phyloP scores from a whole-genome alignment of 2,329 filamentous ascomycete species.

The Hortaea sp. region DNA sequence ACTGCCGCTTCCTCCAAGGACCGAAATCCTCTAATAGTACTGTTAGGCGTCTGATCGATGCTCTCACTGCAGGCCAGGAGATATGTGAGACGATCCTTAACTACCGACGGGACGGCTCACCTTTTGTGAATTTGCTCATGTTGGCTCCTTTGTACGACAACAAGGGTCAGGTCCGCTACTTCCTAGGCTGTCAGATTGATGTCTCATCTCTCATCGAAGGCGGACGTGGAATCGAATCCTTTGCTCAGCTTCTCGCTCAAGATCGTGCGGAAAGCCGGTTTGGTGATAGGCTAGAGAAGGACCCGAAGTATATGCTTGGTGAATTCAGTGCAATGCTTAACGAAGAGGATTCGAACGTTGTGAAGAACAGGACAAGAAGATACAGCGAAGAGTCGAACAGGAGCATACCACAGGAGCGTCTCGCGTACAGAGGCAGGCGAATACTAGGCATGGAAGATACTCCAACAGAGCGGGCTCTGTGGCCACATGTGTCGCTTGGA shows the following conservation, averaged over 20 bases:
- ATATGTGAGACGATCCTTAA: constrained; percentile 35
- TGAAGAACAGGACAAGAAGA: constrained; percentile 16
- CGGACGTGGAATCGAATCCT: constrained; percentile 27
- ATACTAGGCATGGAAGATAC: constrained; percentile 24
- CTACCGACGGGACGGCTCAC: constrained; percentile 31
- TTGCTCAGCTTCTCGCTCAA: constrained; percentile 24
- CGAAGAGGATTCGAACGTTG: constrained; percentile 22
- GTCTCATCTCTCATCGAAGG: constrained; percentile 28
- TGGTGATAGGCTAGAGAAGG: constrained; percentile 10
- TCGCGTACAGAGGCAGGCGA: constrained; percentile 8
- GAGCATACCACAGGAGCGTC: not conserved
- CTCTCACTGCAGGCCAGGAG: constrained; percentile 30
- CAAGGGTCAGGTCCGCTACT: constrained; percentile 31
- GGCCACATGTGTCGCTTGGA: constrained; percentile 22
- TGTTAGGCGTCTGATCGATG: constrained; percentile 27
- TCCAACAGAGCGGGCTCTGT: constrained; percentile 16
- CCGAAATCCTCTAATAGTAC: constrained; percentile 26
- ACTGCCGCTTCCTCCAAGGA: constrained; percentile 37
- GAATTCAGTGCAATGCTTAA: constrained; percentile 22
- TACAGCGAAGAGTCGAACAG: constrained; percentile 7
- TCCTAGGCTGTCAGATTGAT: constrained; percentile 31
- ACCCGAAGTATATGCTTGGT: constrained; percentile 17
- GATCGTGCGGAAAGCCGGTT: constrained; percentile 21
- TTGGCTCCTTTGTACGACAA: constrained; percentile 33
- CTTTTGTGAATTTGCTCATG: constrained; percentile 33